A percentile compares a stretch with the other conserved stretches of the same genome.
Evolutionary conservation across 140 eudicot species (phyloP).

Genomic region (Bidens hawaiensis): DNA sequence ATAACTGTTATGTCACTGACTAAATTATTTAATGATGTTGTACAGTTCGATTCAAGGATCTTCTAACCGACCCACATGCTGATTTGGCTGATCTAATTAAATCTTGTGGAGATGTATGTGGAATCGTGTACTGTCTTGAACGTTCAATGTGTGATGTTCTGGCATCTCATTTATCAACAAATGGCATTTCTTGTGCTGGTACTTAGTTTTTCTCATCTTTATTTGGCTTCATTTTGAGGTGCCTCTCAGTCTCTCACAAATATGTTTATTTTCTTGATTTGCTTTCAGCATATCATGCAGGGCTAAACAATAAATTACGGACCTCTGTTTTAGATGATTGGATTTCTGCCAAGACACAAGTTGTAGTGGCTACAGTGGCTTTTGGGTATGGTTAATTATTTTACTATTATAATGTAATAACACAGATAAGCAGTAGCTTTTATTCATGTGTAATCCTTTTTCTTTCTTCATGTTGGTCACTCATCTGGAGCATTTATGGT

Average conservation of each 20-base stretch:
- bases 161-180: constrained; percentile 64
- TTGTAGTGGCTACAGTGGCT: constrained; percentile 99
- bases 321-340: constrained; percentile 88
- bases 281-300: constrained; percentile 90
- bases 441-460: constrained; percentile 3
- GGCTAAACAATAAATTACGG: constrained; percentile 77
- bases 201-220: constrained; percentile 8
- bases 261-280: constrained; percentile 4
- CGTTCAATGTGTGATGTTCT: constrained; percentile 78
- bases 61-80: constrained; percentile 64
- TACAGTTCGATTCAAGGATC: constrained; percentile 91
- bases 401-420: constrained; percentile 5
- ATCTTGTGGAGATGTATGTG: constrained; percentile 80
- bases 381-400: constrained; percentile 62
- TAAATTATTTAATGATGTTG: constrained; percentile 2
- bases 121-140: constrained; percentile 91
- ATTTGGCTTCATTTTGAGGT: constrained; percentile 9
- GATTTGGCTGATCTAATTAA: constrained; percentile 69
- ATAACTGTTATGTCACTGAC: constrained; percentile 7
- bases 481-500: constrained; percentile 41
- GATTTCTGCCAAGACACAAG: constrained; percentile 85
- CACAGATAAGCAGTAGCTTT: constrained; percentile 8
- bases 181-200: constrained; percentile 86
- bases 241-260: constrained; percentile 3
- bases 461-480: constrained; percentile 20